phyloP scores from a whole-genome alignment of 257 asterid genomes.

The Salvia miltiorrhiza region DNA sequence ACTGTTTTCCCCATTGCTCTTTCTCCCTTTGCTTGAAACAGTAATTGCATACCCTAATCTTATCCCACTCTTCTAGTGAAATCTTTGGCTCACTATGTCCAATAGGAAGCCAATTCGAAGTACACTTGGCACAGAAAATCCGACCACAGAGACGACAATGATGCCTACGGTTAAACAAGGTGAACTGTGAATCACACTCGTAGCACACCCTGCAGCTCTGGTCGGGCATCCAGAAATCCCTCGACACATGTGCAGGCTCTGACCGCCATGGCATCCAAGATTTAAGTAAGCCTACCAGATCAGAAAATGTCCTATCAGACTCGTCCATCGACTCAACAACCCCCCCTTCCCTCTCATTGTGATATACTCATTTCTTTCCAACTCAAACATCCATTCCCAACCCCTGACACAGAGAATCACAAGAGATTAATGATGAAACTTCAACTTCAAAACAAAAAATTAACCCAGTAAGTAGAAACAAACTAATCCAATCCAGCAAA shows the following conservation, averaged over 20 bases:
- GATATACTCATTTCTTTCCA: constrained; percentile 48
- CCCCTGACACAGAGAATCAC: constrained; percentile 19
- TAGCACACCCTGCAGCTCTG: constrained; percentile 94
- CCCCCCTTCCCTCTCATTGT: constrained; percentile 48
- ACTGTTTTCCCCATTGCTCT: constrained; percentile 63
- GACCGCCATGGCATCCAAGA: constrained; percentile 80
- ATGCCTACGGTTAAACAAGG: constrained; percentile 86
- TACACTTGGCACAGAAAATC: constrained; percentile 82
- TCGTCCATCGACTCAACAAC: constrained; percentile 59
- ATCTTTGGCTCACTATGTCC: constrained; percentile 31
- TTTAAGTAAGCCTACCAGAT: constrained; percentile 56
- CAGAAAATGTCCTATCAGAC: constrained; percentile 51
- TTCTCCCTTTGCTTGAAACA: constrained; percentile 54
- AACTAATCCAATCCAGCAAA: constrained; percentile 15
- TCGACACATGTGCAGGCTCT: constrained; percentile 70
- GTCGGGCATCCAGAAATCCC: constrained; percentile 99
- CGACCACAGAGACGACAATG: constrained; percentile 94
- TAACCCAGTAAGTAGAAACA: constrained; percentile 5
- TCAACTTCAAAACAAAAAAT: constrained; percentile 15
- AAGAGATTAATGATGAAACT: not conserved
- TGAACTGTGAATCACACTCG: constrained; percentile 88
- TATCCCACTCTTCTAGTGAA: constrained; percentile 60
- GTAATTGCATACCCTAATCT: constrained; percentile 18
- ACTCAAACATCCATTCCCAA: constrained; percentile 37
- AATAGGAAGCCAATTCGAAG: constrained; percentile 72